These are phyloP conservation scores for Backusella tarrabulga DNA, from an alignment of 192 early-diverging fungal genomes.

Conservation along the genomic window DNA sequence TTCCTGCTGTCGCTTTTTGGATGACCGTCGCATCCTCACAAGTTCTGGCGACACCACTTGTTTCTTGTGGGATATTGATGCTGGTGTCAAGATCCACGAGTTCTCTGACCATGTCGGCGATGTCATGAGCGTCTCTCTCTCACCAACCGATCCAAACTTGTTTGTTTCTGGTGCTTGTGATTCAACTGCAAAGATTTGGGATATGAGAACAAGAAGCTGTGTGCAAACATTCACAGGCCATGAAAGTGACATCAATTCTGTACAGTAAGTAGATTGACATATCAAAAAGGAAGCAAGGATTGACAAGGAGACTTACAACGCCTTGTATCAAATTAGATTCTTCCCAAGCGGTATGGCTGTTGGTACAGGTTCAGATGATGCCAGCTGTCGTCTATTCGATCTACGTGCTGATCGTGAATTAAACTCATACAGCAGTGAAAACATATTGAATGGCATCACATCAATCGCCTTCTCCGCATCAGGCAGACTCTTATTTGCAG, in stretches of 20 bases:
- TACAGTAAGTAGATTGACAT: constrained; percentile 50
- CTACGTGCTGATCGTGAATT: constrained; percentile 95
- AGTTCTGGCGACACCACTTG: constrained; percentile 96
- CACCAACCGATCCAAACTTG: constrained; percentile 85
- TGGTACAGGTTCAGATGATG: constrained; percentile 98
- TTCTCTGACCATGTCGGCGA: constrained; percentile 98
- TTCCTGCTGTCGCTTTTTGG: constrained; percentile 94
- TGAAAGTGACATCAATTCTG: constrained; percentile 96
- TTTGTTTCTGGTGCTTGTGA: constrained; percentile 99
- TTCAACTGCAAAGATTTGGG: constrained; percentile 98
- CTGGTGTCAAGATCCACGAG: constrained; percentile 92
- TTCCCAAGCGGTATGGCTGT: constrained; percentile 98
- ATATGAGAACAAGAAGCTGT: constrained; percentile 94
- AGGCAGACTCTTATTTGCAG: constrained; percentile 94
- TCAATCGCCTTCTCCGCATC: constrained; percentile 96
- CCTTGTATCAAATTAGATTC: constrained; percentile 49
- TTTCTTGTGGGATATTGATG: constrained; percentile 99
- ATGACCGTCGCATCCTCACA: constrained; percentile 93
- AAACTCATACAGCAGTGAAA: constrained; percentile 96
- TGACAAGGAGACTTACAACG: not conserved
- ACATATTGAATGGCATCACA: constrained; percentile 97
- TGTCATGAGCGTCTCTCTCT: constrained; percentile 94
- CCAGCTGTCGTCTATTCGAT: constrained; percentile 95
- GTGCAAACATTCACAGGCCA: constrained; percentile 98
- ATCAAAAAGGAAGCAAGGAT: no score